phyloP scores from a whole-genome alignment of 164 flowering plant species.

The Brasenia schreberi region DNA sequence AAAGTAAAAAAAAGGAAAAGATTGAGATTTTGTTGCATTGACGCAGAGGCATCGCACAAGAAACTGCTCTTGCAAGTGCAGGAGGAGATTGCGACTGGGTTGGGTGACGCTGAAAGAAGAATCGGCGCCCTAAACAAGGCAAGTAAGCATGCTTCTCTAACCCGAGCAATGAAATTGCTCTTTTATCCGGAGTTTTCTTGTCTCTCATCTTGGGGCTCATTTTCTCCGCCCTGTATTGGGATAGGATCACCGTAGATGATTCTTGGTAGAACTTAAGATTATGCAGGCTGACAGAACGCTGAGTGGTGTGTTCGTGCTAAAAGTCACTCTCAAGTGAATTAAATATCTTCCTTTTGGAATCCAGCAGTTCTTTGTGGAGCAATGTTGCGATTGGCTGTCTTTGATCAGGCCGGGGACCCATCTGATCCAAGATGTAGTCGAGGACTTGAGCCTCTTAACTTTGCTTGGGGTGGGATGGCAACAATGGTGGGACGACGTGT shows the following conservation, averaged over 20 bases:
- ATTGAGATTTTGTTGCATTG: neutral
- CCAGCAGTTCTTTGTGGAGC: neutral
- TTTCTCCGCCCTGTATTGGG: no score
- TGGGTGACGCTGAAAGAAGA: conserved; percentile 47
- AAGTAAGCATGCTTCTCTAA: conserved; percentile 13
- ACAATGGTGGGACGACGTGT: no score
- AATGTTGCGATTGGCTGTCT: neutral
- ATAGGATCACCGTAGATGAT: no score
- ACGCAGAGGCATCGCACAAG: conserved; percentile 45
- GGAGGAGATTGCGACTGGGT: conserved; percentile 36
- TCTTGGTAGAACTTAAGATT: no score
- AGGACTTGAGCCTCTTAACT: no score
- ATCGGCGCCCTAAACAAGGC: conserved; percentile 44
- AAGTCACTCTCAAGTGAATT: neutral
- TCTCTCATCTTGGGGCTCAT: no score
- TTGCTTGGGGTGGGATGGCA: no score
- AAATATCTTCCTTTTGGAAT: neutral
- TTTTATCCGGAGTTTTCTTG: no score
- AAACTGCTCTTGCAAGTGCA: conserved; percentile 50
- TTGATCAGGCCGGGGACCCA: no score
- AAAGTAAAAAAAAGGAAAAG: neutral
- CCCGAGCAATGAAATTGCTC: no score
- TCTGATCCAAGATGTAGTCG: no score
- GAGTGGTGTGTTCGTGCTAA: neutral
- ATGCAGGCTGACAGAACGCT: no score